Evolutionary conservation across 2,329 filamentous ascomycete genomes (phyloP).

Genomic region (Pestalotiopsis sp.): DNA sequence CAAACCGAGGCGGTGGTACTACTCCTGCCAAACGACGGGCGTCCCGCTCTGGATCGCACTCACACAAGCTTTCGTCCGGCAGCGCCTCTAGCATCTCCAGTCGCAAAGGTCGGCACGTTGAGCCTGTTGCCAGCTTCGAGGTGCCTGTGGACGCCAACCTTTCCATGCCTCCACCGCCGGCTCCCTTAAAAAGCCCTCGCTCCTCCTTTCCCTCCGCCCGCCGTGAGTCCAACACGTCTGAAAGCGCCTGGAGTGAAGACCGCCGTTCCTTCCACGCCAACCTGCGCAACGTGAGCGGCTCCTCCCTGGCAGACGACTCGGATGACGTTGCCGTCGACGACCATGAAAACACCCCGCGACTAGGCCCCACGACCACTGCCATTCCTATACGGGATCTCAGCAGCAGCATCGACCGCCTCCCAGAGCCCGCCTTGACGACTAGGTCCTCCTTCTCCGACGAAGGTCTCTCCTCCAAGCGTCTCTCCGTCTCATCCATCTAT

Average conservation of each 20-base stretch:
- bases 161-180: constrained; percentile 62
- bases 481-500: constrained; percentile 75
- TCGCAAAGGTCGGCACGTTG: constrained; percentile 61
- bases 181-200: constrained; percentile 45
- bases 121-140: constrained; percentile 58
- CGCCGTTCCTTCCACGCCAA: constrained; percentile 17
- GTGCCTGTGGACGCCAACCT: constrained; percentile 62
- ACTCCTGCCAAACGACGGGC: constrained; percentile 23
- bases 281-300: constrained; percentile 19
- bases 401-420: constrained; percentile 37
- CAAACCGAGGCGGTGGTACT: constrained; percentile 14
- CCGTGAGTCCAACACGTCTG: constrained; percentile 44
- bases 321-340: constrained; percentile 49
- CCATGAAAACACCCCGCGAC: constrained; percentile 50
- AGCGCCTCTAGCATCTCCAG: constrained; percentile 32
- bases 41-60: constrained; percentile 26
- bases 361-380: constrained; percentile 35
- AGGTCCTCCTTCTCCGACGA: constrained; percentile 52
- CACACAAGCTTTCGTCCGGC: constrained; percentile 44
- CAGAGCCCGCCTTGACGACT: constrained; percentile 50
- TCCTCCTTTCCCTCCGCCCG: constrained; percentile 43
- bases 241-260: constrained; percentile 41
- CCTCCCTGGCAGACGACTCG: background rate
- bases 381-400: constrained; percentile 23
- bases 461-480: constrained; percentile 58